Base-by-base conservation (phyloP, 208 protist species). In the Leishmania mexicana region DNA sequence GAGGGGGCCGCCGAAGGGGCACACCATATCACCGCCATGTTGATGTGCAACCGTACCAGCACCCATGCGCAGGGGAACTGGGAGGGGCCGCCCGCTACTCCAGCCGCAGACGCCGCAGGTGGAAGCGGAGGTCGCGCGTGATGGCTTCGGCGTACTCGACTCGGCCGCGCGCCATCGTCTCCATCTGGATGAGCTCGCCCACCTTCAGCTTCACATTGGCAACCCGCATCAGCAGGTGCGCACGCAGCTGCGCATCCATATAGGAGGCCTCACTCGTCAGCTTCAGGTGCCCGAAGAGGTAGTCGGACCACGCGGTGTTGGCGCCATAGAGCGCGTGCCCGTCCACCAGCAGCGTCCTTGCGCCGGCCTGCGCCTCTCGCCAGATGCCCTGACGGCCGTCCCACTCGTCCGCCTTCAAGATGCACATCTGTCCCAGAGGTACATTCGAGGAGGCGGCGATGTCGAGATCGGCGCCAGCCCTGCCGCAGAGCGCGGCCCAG, bases 171-270 rank as follows among this genome's bases (percentile, higher is more conserved):
- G 87, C 85, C 64, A 75, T 83, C 15, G 31, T 72, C 74, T 93
- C 87, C 70, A 83, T 75, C 13, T 77, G 62, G 19, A 87, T 40
- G 68, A 93, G 81, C 35, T 93, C 89, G 13, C 76, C 24, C 19
- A 76, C 8, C 67, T 93, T 93, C 15, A n/a, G 73, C n/a, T 65
- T 62, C 42, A 93, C 64, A 74, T 82, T 58, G 21, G 68, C 54
- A 7, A 91, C 70, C 10, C 89, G 84, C 71, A 73, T 71, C 53
- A 80, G 49, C 8, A 93, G 83, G 38, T 87, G 51, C 51, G 57
- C 75, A 53, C 79, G 78, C 42, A 91, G 77, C 40, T 76, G 85
- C 6, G 74, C 58, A 49, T 93, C 89, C 85, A 91, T 89, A 75
- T 90, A 85, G 13, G 65, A 49, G 7, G 77, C 83, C 76, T 90